These are phyloP conservation scores for Didymellaceae sp. DNA, from an alignment of 2,329 filamentous ascomycete species.

Conservation along the genomic window DNA sequence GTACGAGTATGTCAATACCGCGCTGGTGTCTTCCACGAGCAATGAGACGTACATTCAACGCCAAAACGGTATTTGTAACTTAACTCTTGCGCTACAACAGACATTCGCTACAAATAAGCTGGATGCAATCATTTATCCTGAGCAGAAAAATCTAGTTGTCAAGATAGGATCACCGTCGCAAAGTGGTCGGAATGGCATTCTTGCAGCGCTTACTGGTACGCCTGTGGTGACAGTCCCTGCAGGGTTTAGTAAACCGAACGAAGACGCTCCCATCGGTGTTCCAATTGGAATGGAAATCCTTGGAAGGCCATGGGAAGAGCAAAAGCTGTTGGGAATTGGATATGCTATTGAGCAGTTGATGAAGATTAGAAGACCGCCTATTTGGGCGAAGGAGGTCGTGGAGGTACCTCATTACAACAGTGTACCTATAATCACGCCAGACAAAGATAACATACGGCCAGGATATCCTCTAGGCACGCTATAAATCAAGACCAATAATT, in stretches of 20 bases:
- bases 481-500: slow-evolving; percentile 9
- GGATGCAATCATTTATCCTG: slow-evolving; percentile 68
- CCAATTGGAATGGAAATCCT: slow-evolving; percentile 71
- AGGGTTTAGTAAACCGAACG: slow-evolving; percentile 59
- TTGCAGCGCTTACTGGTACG: slow-evolving; percentile 61
- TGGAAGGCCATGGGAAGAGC: slow-evolving; percentile 63
- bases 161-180: slow-evolving; percentile 63
- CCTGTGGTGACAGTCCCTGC: slow-evolving; percentile 62
- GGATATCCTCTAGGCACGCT: slow-evolving; percentile 59
- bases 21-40: slow-evolving; percentile 59
- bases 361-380: slow-evolving; percentile 56
- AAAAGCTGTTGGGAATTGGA: slow-evolving; percentile 61
- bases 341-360: slow-evolving; percentile 57
- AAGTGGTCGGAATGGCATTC: slow-evolving; percentile 64
- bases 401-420: slow-evolving; percentile 48
- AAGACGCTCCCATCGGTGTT: slow-evolving; percentile 62
- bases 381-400: slow-evolving; percentile 52
- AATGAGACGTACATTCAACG: slow-evolving; percentile 59
- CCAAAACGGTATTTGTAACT: slow-evolving; percentile 57
- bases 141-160: slow-evolving; percentile 69
- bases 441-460: slow-evolving; percentile 51
- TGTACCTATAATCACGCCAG: slow-evolving; percentile 56
- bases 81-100: slow-evolving; percentile 58
- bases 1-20: slow-evolving; percentile 61
- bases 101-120: slow-evolving; percentile 60